These are phyloP conservation scores for Lachnellula subtilissima DNA, from an alignment of 2,329 filamentous ascomycete genomes.

Conservation along the genomic window DNA sequence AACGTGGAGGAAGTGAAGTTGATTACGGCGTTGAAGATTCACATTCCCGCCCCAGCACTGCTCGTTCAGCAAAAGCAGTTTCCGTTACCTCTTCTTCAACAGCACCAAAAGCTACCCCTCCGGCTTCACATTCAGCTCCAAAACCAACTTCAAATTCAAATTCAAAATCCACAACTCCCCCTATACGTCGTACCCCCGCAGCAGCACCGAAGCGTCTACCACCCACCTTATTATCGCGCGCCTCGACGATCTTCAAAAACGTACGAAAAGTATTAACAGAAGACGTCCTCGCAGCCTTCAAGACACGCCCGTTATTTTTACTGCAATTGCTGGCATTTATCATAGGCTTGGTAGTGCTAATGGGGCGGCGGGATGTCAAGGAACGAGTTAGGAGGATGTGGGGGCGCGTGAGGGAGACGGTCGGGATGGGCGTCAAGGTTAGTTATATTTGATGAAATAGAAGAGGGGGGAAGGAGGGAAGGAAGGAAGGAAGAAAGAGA, in stretches of 20 bases:
- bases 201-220: conserved; percentile 11
- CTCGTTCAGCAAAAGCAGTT: not conserved
- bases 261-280: conserved; percentile 45
- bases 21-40: conserved; percentile 65
- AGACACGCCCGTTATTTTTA: conserved; percentile 52
- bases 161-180: conserved; percentile 1
- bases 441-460: conserved; percentile 70
- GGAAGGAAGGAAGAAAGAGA: not conserved
- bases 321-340: conserved; percentile 71
- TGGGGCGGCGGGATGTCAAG: conserved; percentile 70
- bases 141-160: not conserved
- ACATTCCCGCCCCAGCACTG: conserved; percentile 11
- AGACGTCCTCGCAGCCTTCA: conserved; percentile 45
- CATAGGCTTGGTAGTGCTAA: conserved; percentile 68
- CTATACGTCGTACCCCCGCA: not conserved
- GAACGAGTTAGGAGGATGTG: conserved; percentile 71
- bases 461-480: not conserved
- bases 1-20: conserved; percentile 50
- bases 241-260: conserved; percentile 49
- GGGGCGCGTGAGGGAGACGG: conserved; percentile 46
- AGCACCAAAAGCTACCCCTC: conserved; percentile 22
- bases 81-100: no score
- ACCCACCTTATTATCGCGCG: conserved; percentile 32
- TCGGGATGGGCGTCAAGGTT: conserved; percentile 96
- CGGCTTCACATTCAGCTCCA: conserved; percentile 7